Conservation (phyloP, 495 filamentous ascomycete genomes). For the Aspergillus heteromorphus region DNA sequence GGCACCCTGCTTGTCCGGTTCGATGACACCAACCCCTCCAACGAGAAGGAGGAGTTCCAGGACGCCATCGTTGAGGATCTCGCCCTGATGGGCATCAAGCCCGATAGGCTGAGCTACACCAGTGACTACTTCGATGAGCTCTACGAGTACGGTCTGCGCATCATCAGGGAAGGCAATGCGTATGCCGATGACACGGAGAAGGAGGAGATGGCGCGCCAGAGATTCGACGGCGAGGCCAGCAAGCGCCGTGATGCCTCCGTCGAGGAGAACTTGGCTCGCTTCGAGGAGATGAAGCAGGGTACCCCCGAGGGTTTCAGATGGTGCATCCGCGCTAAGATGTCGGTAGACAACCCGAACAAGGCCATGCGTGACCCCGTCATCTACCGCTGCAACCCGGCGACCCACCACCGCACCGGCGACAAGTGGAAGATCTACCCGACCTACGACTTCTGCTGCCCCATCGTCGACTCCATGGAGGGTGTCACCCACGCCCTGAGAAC, state of each 20-base stretch:
- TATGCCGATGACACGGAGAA: slow-evolving; percentile 89
- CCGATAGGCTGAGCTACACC: slow-evolving; percentile 72
- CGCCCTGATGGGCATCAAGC: slow-evolving; percentile 76
- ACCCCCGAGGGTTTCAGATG: slow-evolving; percentile 69
- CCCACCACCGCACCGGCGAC: slow-evolving; percentile 83
- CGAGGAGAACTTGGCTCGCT: slow-evolving; percentile 73
- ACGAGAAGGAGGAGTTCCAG: slow-evolving; percentile 90
- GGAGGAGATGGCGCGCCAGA: slow-evolving; percentile 75
- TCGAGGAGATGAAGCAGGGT: slow-evolving; percentile 85
- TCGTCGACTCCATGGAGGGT: slow-evolving; percentile 85
- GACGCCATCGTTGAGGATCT: slow-evolving; percentile 85
- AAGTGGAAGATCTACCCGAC: slow-evolving; percentile 96
- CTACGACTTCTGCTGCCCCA: slow-evolving; percentile 90
- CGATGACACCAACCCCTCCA: slow-evolving; percentile 90
- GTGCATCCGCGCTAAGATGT: slow-evolving; percentile 88
- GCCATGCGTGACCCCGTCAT: slow-evolving; percentile 89
- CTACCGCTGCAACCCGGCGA: slow-evolving; percentile 75
- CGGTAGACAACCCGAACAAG: slow-evolving; percentile 76
- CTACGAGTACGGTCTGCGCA: slow-evolving; percentile 66
- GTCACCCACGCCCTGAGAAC: slow-evolving; percentile 94
- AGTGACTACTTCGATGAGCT: slow-evolving; percentile 89
- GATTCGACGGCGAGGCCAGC: slow-evolving; percentile 70
- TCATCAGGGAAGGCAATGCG: slow-evolving; percentile 80
- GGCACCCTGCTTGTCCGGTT: slow-evolving; percentile 79
- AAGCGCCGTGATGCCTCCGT: slow-evolving; percentile 67